phyloP scores from a whole-genome alignment of 768 basidiomycete species.

The Phlegmacium glaucopus region DNA sequence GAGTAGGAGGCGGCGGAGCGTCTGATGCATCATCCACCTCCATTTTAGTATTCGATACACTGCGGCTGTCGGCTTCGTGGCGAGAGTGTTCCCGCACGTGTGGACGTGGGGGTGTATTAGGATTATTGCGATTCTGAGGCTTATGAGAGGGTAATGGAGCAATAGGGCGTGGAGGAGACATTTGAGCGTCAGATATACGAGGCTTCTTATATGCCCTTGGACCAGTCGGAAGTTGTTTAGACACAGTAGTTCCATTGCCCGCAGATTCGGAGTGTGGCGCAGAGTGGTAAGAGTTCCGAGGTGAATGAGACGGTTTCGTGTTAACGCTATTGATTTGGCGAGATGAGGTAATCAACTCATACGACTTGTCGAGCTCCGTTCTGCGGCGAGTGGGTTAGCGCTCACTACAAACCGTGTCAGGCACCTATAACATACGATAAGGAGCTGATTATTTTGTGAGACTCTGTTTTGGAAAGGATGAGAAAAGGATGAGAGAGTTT shows the following conservation, averaged over 20 bases:
- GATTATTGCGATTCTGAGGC: slow-evolving; percentile 15
- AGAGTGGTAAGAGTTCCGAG: slow-evolving; percentile 43
- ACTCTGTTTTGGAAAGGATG: slow-evolving; percentile 46
- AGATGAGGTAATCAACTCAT: slow-evolving; percentile 49
- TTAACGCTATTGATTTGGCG: slow-evolving; percentile 37
- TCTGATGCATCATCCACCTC: slow-evolving; percentile 55
- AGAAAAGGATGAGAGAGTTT: slow-evolving; percentile 4
- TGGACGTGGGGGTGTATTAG: slow-evolving; percentile 2
- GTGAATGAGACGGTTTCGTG: slow-evolving; percentile 41
- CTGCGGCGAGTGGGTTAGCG: slow-evolving; percentile 32
- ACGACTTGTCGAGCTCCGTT: slow-evolving; percentile 73
- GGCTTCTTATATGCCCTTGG: slow-evolving; percentile 81
- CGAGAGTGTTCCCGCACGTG: slow-evolving; percentile 20
- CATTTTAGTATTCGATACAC: slow-evolving; percentile 37
- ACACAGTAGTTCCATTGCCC: slow-evolving; percentile 27
- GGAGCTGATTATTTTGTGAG: slow-evolving; percentile 65
- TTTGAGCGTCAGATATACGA: slow-evolving; percentile 56
- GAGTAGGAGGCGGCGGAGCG: slow-evolving; percentile 34
- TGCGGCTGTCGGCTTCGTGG: slow-evolving; percentile 19
- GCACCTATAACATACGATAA: slow-evolving; percentile 59
- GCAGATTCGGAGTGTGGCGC: slow-evolving; percentile 19
- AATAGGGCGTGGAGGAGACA: slow-evolving; percentile 22
- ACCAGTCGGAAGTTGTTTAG: slow-evolving; percentile 69
- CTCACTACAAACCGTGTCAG: not conserved
- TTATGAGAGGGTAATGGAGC: slow-evolving; percentile 26